Conservation (phyloP, 768 basidiomycete species). For the Tulasnella sp. region DNA sequence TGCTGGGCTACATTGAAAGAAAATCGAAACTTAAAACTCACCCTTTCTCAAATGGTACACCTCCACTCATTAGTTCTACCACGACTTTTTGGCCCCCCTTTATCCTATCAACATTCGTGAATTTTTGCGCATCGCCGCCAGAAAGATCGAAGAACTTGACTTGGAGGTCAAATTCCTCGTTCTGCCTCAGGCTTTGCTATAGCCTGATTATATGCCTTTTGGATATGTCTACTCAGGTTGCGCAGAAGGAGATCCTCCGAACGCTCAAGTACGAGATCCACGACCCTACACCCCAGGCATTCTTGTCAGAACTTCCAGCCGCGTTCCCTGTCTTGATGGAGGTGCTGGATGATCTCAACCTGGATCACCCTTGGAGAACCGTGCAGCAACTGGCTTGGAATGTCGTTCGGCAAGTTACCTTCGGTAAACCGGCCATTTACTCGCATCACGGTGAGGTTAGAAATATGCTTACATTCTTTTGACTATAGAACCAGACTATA, state of each 20-base stretch:
- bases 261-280: background rate
- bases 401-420: too few species aligned
- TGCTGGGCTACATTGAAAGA: background rate
- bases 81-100: background rate
- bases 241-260: background rate
- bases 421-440: background rate
- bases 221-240: background rate
- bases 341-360: background rate
- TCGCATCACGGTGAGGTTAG: too few species aligned
- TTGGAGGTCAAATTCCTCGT: background rate
- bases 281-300: background rate
- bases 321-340: background rate
- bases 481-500: background rate
- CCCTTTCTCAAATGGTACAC: too few species aligned
- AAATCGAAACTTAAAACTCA: background rate
- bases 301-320: background rate
- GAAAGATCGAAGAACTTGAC: background rate
- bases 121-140: background rate
- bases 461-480: background rate
- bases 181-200: too few species aligned
- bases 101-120: background rate
- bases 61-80: background rate
- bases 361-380: too few species aligned
- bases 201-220: too few species aligned
- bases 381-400: too few species aligned